phyloP scores from a whole-genome alignment of 2,329 filamentous ascomycete genomes.

The Fusarium napiforme region DNA sequence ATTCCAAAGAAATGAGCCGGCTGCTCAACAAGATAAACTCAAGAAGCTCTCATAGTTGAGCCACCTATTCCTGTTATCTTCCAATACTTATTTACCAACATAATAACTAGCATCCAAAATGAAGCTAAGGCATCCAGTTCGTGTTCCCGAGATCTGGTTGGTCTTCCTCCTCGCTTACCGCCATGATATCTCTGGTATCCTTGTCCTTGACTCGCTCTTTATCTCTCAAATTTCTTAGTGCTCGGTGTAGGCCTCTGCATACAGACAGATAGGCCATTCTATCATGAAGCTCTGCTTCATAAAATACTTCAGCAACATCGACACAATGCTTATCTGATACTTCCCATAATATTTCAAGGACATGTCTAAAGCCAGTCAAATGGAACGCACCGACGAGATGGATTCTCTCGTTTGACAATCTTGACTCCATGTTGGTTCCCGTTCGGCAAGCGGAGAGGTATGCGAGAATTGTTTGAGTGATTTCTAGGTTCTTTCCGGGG shows the following conservation, averaged over 20 bases:
- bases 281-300: neutral
- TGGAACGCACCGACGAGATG: neutral
- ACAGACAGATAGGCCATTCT: neutral
- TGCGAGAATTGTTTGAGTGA: neutral
- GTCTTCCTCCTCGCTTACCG: neutral
- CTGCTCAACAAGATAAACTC: too few relatives aligned
- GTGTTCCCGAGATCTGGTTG: neutral
- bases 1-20: too few relatives aligned
- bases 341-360: neutral
- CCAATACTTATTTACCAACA: fast-evolving
- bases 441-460: neutral
- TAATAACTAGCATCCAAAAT: neutral
- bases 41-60: fast-evolving
- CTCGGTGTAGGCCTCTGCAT: neutral
- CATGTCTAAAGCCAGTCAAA: neutral
- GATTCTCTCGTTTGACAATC: neutral
- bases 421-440: neutral
- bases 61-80: fast-evolving
- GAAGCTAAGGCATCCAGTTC: neutral
- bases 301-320: neutral
- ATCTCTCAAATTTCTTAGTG: neutral
- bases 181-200: neutral
- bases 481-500: neutral
- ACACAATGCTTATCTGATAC: neutral
- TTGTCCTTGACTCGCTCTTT: neutral